Evolutionary conservation across 2,329 filamentous ascomycete genomes (phyloP), one percentile per base, ranked within the genome.

Genomic region (Cytospora paraplurivora): DNA sequence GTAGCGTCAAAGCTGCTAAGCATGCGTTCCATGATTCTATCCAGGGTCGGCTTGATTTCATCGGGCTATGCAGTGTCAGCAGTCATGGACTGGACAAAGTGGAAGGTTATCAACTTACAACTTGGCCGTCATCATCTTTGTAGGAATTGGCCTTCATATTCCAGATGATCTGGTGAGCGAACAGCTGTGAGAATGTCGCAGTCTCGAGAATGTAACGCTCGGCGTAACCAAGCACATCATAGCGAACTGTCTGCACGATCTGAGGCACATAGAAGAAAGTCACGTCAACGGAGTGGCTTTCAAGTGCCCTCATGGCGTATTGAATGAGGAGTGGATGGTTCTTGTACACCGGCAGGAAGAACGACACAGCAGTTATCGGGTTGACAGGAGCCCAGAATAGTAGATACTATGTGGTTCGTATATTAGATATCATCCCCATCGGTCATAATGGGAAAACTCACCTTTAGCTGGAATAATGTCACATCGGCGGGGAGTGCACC

Each of bases 71-170:
- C 32, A 62, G 68, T 62, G 62, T 74, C 53, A 72, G 71, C 35
- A 55, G 13, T 63, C 62, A 38, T 50, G 32, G 12, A 35, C 3
- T 19, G 17, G n/a, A 5, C 21, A 21, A 32, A 35, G 62, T 15
- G 52, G 57, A 51, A 37, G 12, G 34, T 21, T 19, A 17, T 37
- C 4, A 33, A 41, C 47, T 67, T 80, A 91, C 88, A 67, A 96
- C 85, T 70, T 90, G 87, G 15, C 90, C 93, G 69, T 97, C 92
- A 71, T 99, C 94, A 68, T 99, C 96, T 75, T 97, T 99, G 82
- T 91, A 99, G 1, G 93, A 91, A 75, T 99, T 99, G 37, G 95
- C 95, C 75, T 98, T 99, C 90, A 99, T 99, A 75, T 99, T 99
- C 95, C 96, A 99, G 73, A 99, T 99, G 69, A 99, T 98, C 72